Conservation (phyloP, 1,139 yeast genomes). For the Lodderomyces margitis region DNA sequence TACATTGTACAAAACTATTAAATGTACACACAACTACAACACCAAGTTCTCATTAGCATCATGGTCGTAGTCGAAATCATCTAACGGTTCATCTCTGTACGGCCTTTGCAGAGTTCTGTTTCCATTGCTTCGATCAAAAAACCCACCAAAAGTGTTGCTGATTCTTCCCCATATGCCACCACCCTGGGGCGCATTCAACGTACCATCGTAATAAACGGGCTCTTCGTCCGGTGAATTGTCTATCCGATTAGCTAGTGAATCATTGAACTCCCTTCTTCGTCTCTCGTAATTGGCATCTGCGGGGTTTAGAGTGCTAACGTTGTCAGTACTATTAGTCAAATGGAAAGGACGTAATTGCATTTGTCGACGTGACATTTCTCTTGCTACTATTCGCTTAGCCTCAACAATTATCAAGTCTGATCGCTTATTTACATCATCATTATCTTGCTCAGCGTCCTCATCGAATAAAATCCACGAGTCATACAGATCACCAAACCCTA, state of each 20-base stretch:
- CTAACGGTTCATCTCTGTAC: slow-evolving; percentile 29
- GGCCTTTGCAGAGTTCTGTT: slow-evolving; percentile 2
- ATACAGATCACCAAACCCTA: slow-evolving; percentile 51
- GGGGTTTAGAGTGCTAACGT: slow-evolving; percentile 15
- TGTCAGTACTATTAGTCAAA: slow-evolving; percentile 15
- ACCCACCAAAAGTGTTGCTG: slow-evolving; percentile 23
- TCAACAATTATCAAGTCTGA: slow-evolving; percentile 41
- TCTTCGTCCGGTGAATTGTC: slow-evolving; percentile 14
- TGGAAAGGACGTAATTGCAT: slow-evolving; percentile 30
- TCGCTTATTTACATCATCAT: slow-evolving; percentile 20
- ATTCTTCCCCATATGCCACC: slow-evolving; percentile 21
- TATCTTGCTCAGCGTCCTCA: slow-evolving; percentile 24
- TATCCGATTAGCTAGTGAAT: slow-evolving; percentile 17
- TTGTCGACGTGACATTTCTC: slow-evolving; percentile 34
- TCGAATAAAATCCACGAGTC: slow-evolving; percentile 56
- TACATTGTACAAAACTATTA: background rate
- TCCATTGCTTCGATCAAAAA: slow-evolving; percentile 2
- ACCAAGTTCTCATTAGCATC: slow-evolving; percentile 22
- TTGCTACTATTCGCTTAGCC: slow-evolving; percentile 39
- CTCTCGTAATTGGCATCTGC: slow-evolving; percentile 34
- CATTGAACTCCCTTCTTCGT: slow-evolving; percentile 29
- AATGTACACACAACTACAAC: slow-evolving; percentile 9
- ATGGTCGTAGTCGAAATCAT: slow-evolving; percentile 28
- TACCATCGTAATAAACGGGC: slow-evolving; percentile 10
- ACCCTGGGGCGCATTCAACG: slow-evolving; percentile 5